Conservation (phyloP, 2,329 filamentous ascomycete species). For the Aureobasidium leucospermi region DNA sequence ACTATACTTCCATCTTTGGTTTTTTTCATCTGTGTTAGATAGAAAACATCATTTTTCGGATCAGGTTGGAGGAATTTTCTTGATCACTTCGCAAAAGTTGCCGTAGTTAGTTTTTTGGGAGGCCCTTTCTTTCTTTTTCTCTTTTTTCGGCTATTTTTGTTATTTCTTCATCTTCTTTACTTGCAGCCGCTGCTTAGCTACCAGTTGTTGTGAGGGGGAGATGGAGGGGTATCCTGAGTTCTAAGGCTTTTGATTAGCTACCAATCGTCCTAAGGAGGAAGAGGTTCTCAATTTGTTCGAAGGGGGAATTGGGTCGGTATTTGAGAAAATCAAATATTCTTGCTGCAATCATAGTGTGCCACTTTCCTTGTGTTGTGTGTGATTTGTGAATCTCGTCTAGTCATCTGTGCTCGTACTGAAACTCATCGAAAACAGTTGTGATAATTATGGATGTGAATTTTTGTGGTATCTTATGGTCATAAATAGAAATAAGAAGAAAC, state of each 20-base stretch:
- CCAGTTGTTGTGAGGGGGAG: not conserved
- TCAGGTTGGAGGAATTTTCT: not conserved
- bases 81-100: not conserved
- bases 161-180: too few species aligned
- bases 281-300: not conserved
- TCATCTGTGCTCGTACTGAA: not conserved
- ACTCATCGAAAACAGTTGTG: not conserved
- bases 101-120: not conserved
- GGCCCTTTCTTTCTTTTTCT: too few species aligned
- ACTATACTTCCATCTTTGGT: not conserved
- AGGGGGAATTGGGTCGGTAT: not conserved
- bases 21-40: not conserved
- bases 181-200: not conserved
- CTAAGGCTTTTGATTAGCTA: too few species aligned
- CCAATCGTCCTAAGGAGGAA: too few species aligned
- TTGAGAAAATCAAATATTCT: not conserved
- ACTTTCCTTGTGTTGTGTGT: not conserved
- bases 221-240: not conserved
- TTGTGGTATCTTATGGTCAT: constrained; percentile 3
- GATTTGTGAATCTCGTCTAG: not conserved
- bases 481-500: not conserved
- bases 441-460: not conserved
- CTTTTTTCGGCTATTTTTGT: too few species aligned
- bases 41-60: not conserved
- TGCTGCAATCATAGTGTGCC: not conserved